phyloP scores from a whole-genome alignment of 495 filamentous ascomycete species.

The Glutinoglossum americanum region DNA sequence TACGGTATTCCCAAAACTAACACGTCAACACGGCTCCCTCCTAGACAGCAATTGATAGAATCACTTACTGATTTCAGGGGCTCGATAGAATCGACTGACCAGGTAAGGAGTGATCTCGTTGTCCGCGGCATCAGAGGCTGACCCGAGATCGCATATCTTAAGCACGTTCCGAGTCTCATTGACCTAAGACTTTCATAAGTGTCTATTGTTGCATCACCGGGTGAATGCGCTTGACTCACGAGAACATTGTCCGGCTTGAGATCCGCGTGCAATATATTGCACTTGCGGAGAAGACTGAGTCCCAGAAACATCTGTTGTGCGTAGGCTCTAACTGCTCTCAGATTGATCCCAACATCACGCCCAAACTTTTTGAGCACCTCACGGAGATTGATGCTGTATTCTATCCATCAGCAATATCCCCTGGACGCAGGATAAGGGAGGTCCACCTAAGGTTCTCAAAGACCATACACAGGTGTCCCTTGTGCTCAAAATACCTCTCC shows the following conservation, averaged over 20 bases:
- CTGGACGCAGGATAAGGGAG: neutral
- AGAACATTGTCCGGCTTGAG: conserved; percentile 95
- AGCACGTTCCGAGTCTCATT: conserved; percentile 67
- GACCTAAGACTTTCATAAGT: conserved; percentile 22
- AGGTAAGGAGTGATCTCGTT: conserved; percentile 85
- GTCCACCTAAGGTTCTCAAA: conserved; percentile 64
- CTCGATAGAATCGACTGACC: conserved; percentile 90
- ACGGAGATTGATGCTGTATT: conserved; percentile 57
- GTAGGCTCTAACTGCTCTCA: conserved; percentile 68
- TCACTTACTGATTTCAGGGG: conserved; percentile 59
- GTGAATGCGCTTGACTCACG: conserved; percentile 16
- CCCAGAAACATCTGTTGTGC: conserved; percentile 88
- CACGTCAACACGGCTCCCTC: neutral
- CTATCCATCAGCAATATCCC: neutral
- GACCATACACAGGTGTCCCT: conserved; percentile 84
- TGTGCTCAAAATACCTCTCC: conserved; percentile 75
- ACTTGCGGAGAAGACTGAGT: conserved; percentile 63
- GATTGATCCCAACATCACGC: conserved; percentile 75
- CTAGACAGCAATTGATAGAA: neutral
- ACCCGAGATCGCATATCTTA: conserved; percentile 91
- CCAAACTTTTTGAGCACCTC: conserved; percentile 95
- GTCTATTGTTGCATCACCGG: neutral
- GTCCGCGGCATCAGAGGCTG: conserved; percentile 72
- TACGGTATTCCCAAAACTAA: conserved; percentile 71
- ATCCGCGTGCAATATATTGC: conserved; percentile 86